phyloP scores from a whole-genome alignment of 1,139 yeast species.

The Debaryomyces robertsiae region DNA sequence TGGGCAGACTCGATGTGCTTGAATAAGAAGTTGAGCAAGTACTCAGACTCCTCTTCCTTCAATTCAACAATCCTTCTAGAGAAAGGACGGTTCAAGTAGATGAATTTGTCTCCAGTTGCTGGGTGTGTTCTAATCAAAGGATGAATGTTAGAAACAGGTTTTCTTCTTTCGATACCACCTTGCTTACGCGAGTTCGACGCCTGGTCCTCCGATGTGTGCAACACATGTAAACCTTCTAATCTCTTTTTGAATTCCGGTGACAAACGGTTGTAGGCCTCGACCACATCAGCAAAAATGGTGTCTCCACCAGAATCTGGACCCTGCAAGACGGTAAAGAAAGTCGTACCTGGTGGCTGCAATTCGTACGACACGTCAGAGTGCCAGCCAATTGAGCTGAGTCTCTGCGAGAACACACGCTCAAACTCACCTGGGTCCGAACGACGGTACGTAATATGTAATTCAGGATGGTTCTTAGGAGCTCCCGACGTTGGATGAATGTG shows the following conservation, averaged over 20 bases:
- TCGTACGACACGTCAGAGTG: slow-evolving; percentile 76
- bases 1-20: slow-evolving; percentile 48
- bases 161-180: slow-evolving; percentile 67
- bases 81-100: slow-evolving; percentile 63
- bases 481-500: slow-evolving; percentile 79
- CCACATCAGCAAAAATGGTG: slow-evolving; percentile 66
- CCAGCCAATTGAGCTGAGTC: slow-evolving; percentile 47
- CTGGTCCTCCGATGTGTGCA: slow-evolving; percentile 71
- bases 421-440: slow-evolving; percentile 44
- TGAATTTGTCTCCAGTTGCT: slow-evolving; percentile 60
- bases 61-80: slow-evolving; percentile 64
- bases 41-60: slow-evolving; percentile 64
- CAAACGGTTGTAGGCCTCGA: slow-evolving; percentile 68
- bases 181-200: slow-evolving; percentile 54
- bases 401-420: slow-evolving; percentile 34
- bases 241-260: slow-evolving; percentile 62
- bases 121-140: slow-evolving; percentile 73
- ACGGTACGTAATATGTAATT: slow-evolving; percentile 63
- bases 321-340: slow-evolving; percentile 60
- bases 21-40: slow-evolving; percentile 54
- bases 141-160: slow-evolving; percentile 59
- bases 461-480: slow-evolving; percentile 59
- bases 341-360: slow-evolving; percentile 67
- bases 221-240: slow-evolving; percentile 58
- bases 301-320: slow-evolving; percentile 75